These are phyloP conservation scores for Oleoguttula mirabilis DNA, from an alignment of 495 filamentous ascomycete genomes.

Conservation along the genomic window DNA sequence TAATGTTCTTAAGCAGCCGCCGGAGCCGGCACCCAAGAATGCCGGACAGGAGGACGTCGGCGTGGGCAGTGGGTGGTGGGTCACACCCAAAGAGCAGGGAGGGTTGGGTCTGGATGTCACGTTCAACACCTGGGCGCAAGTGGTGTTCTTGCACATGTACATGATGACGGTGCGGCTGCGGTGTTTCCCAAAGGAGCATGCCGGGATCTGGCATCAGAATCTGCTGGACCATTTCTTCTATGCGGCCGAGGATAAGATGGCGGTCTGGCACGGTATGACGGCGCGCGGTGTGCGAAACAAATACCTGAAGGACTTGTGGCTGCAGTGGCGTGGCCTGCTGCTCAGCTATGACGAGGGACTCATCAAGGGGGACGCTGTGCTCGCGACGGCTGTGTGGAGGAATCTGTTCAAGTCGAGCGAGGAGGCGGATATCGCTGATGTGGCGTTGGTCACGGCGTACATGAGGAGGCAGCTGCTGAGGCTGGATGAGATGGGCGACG, in stretches of 20 bases:
- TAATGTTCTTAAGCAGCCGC: slow-evolving; percentile 21
- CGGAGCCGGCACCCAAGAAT: slow-evolving; percentile 44
- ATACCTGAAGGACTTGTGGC: slow-evolving; percentile 83
- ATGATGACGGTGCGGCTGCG: slow-evolving; percentile 79
- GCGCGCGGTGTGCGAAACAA: slow-evolving; percentile 56
- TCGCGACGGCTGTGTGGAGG: slow-evolving; percentile 83
- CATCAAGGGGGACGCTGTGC: slow-evolving; percentile 67
- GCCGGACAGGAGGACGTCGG: slow-evolving; percentile 68
- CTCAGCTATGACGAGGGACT: slow-evolving; percentile 82
- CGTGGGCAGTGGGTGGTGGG: slow-evolving; percentile 67
- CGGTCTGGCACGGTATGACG: slow-evolving; percentile 52
- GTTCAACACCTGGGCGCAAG: slow-evolving; percentile 89
- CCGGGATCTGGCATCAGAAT: slow-evolving; percentile 57
- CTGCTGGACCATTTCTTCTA: slow-evolving; percentile 88
- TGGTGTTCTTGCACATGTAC: slow-evolving; percentile 94
- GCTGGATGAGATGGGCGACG: slow-evolving; percentile 53
- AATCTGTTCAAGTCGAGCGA: slow-evolving; percentile 72
- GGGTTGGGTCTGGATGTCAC: slow-evolving; percentile 58
- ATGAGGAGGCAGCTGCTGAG: slow-evolving; percentile 55
- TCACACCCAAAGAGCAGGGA: slow-evolving; percentile 31
- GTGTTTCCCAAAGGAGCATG: slow-evolving; percentile 49
- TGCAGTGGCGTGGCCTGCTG: slow-evolving; percentile 78
- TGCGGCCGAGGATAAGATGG: slow-evolving; percentile 80
- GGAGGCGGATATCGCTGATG: slow-evolving; percentile 54
- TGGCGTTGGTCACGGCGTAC: slow-evolving; percentile 69